phyloP scores from a whole-genome alignment of 2,329 filamentous ascomycete species.

The Dothistroma pini region DNA sequence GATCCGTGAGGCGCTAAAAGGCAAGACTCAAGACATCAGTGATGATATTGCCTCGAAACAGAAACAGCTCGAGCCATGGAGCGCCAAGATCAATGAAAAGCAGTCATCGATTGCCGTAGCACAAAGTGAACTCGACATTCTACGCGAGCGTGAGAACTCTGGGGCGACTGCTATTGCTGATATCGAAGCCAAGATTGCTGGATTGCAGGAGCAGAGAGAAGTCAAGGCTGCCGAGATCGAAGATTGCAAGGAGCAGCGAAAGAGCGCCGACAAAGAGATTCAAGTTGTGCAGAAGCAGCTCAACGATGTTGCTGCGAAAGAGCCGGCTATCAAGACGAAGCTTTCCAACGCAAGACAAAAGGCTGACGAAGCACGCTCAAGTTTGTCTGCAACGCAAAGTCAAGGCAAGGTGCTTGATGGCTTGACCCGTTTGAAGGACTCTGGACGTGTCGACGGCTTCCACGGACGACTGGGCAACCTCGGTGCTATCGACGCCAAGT shows the following conservation, averaged over 20 bases:
- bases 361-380: conserved; percentile 91
- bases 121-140: conserved; percentile 88
- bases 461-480: conserved; percentile 93
- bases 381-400: conserved; percentile 82
- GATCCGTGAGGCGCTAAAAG: conserved; percentile 86
- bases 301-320: conserved; percentile 67
- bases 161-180: conserved; percentile 82
- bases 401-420: conserved; percentile 81
- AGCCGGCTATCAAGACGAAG: conserved; percentile 77
- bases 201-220: conserved; percentile 66
- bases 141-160: conserved; percentile 83
- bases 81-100: conserved; percentile 93
- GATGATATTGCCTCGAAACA: conserved; percentile 91
- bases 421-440: conserved; percentile 91
- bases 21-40: conserved; percentile 92
- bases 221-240: conserved; percentile 72
- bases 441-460: conserved; percentile 94
- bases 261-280: conserved; percentile 68
- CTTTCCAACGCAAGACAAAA: conserved; percentile 89
- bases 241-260: conserved; percentile 69
- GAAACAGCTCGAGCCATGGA: conserved; percentile 93
- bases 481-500: conserved; percentile 87
- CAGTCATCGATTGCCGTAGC: conserved; percentile 91
- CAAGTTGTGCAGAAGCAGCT: conserved; percentile 69
- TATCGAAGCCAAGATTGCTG: conserved; percentile 70